Conservation (phyloP, 1,284 basidiomycete genomes). For the Ganoderma boninense region DNA sequence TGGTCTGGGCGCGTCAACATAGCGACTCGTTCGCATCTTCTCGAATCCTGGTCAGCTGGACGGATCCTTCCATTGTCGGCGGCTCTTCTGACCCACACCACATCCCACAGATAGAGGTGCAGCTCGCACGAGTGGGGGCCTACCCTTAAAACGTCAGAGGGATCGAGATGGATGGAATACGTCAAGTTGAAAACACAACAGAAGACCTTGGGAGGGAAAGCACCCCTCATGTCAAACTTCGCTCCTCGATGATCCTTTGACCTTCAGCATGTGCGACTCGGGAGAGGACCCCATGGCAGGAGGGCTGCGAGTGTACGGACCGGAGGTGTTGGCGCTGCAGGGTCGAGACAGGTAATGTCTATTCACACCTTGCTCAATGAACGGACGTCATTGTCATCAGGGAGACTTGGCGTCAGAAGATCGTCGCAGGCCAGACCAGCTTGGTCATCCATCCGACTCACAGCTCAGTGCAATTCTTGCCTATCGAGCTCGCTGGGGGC, state of each 20-base stretch:
- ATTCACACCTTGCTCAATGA: not conserved
- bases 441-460: not conserved
- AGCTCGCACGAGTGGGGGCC: constrained; percentile 13
- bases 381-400: not conserved
- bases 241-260: not conserved
- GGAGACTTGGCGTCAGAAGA: constrained; percentile 1
- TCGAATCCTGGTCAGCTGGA: constrained; percentile 12
- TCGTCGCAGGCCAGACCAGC: not conserved
- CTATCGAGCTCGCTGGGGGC: not conserved
- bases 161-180: constrained; percentile 17
- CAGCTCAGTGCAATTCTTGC: not conserved
- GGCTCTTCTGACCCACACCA: not conserved
- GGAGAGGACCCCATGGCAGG: not conserved
- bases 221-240: constrained; percentile 8
- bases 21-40: not conserved
- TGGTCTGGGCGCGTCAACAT: not conserved
- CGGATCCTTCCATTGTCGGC: not conserved
- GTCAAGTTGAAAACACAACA: constrained; percentile 7
- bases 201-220: constrained; percentile 2
- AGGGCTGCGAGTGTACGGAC: not conserved
- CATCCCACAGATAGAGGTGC: constrained; percentile 17
- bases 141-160: not conserved
- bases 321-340: not conserved
- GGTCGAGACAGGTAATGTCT: not conserved
- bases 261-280: constrained; percentile 1